Percentiles rank a stretch among this genome's conserved stretches.
Conservation (phyloP, 1,139 yeast species). For the Kurtzmaniella quercitrusa region DNA sequence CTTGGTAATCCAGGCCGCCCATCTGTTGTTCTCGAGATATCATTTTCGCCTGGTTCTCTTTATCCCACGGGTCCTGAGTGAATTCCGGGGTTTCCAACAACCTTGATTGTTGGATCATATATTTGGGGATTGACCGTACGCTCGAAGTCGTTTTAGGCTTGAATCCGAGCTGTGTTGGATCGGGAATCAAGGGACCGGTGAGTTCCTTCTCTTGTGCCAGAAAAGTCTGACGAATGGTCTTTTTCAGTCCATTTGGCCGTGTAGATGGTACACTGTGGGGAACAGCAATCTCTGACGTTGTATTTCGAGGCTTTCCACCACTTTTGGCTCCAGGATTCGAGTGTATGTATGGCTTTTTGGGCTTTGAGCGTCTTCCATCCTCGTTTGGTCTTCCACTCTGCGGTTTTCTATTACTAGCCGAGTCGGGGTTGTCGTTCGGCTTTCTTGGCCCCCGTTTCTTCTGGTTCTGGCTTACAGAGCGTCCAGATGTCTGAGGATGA, state of each 20-base stretch:
- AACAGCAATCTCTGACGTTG: neutral
- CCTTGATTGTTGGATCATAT: slow-evolving; percentile 34
- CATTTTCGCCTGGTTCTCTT: slow-evolving; percentile 38
- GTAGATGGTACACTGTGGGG: neutral
- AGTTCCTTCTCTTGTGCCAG: slow-evolving; percentile 17
- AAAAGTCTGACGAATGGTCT: slow-evolving; percentile 18
- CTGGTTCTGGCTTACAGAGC: neutral
- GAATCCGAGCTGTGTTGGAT: slow-evolving; percentile 32
- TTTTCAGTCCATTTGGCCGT: slow-evolving; percentile 16
- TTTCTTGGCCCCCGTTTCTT: slow-evolving; percentile 2
- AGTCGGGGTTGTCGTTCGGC: neutral
- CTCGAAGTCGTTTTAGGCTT: slow-evolving; percentile 4
- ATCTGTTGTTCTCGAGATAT: slow-evolving; percentile 27
- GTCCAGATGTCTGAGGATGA: neutral
- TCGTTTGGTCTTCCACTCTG: neutral
- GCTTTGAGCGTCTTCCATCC: neutral
- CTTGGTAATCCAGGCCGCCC: slow-evolving; percentile 36
- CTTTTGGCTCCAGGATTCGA: neutral
- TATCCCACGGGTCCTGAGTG: slow-evolving; percentile 38
- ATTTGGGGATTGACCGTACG: slow-evolving; percentile 32
- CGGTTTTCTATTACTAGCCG: neutral
- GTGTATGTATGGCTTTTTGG: neutral
- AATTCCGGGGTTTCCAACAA: slow-evolving; percentile 32
- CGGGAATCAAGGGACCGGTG: slow-evolving; percentile 26
- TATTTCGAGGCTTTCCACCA: neutral